Evolutionary conservation across 2,329 filamentous ascomycete genomes (phyloP).

Genomic region (Trichoderma harzianum): DNA sequence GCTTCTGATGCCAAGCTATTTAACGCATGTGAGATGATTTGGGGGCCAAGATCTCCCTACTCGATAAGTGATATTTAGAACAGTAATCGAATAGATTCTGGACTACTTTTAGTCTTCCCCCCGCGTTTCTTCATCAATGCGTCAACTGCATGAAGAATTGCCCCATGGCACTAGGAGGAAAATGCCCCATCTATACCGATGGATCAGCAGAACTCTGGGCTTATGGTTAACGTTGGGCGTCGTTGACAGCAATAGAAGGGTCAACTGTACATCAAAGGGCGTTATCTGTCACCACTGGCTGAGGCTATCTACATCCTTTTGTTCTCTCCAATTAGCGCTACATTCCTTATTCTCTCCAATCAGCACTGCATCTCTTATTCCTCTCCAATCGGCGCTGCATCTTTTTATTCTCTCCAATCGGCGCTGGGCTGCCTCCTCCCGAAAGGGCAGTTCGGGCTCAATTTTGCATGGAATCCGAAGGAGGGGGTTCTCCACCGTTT

Average conservation of each 20-base stretch:
- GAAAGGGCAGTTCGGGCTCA: conserved; percentile 3
- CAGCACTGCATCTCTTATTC: background rate
- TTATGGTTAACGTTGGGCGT: background rate
- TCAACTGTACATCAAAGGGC: background rate
- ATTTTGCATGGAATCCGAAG: background rate
- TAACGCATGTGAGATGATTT: background rate
- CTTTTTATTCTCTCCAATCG: background rate
- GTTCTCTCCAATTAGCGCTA: background rate
- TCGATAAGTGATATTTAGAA: background rate
- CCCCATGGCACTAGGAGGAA: background rate
- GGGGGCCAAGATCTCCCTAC: background rate
- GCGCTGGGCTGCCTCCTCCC: background rate
- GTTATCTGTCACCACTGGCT: background rate
- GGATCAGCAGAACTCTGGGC: background rate
- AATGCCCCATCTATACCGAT: background rate
- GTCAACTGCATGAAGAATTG: background rate
- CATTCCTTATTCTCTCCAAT: background rate
- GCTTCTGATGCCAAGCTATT: background rate
- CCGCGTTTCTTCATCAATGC: background rate
- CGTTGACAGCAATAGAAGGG: background rate
- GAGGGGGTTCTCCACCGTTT: conserved; percentile 4
- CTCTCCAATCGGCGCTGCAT: background rate
- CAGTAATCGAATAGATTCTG: background rate
- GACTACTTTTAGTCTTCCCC: background rate
- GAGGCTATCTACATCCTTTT: background rate